These are phyloP conservation scores for Saprolegnia parasitica DNA, from an alignment of 352 stramenopile genomes.

Conservation along the genomic window DNA sequence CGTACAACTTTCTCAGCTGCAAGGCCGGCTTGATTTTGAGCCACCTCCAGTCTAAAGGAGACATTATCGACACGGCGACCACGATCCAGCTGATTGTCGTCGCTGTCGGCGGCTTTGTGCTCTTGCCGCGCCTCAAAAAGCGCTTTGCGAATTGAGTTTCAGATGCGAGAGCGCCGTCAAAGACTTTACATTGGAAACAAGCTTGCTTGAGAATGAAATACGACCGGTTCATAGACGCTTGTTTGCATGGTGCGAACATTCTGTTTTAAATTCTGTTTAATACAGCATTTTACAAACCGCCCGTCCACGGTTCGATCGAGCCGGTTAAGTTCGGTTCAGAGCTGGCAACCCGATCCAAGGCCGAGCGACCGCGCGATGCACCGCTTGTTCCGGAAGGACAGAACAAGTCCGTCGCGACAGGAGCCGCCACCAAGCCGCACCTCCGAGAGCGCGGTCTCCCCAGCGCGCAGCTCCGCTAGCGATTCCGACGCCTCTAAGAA, in stretches of 20 bases:
- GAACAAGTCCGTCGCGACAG: neutral
- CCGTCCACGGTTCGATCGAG: no score
- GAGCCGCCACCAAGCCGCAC: neutral
- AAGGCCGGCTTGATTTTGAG: constrained; percentile 72
- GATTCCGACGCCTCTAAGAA: neutral
- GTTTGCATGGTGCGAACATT: no score
- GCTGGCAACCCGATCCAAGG: no score
- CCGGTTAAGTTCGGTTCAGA: no score
- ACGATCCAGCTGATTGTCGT: constrained; percentile 71
- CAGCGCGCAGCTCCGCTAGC: neutral
- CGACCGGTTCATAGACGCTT: no score
- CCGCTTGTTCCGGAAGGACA: constrained; percentile 13
- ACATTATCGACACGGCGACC: constrained; percentile 74
- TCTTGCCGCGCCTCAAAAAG: constrained; percentile 59
- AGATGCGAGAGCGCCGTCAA: no score
- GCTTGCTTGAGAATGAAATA: no score
- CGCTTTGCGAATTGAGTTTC: constrained; percentile 40
- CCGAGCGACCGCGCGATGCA: neutral
- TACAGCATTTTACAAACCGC: no score
- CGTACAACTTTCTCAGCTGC: constrained; percentile 83
- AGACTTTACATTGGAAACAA: no score
- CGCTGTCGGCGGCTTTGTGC: constrained; percentile 50
- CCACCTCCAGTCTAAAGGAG: constrained; percentile 55
- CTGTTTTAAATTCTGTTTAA: no score
- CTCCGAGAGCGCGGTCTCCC: neutral